These are phyloP conservation scores for Aspergillus candidus DNA, from an alignment of 2,329 filamentous ascomycete genomes.

Conservation along the genomic window DNA sequence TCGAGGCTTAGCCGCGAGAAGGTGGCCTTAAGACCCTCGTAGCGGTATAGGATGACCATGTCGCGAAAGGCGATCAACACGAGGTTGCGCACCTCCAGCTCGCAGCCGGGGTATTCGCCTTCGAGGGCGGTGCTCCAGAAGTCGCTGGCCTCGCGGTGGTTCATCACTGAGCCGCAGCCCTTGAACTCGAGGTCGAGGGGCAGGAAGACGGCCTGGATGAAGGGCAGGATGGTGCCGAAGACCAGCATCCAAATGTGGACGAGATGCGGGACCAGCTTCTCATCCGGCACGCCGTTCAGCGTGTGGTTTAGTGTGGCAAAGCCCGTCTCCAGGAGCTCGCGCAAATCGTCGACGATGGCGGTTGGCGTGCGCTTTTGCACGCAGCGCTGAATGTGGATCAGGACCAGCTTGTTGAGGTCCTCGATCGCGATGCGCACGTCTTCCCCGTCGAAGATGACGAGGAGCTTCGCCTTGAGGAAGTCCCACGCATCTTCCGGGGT, in stretches of 20 bases:
- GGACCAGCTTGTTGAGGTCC: constrained; percentile 59
- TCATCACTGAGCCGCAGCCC: constrained; percentile 74
- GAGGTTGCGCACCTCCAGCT: constrained; percentile 80
- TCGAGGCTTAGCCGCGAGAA: constrained; percentile 87
- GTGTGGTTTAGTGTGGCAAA: constrained; percentile 83
- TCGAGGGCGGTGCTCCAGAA: constrained; percentile 76
- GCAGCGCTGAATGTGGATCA: constrained; percentile 57
- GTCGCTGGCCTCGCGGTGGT: constrained; percentile 69
- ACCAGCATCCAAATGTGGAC: constrained; percentile 94
- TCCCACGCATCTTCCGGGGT: constrained; percentile 62
- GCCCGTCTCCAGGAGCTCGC: constrained; percentile 61
- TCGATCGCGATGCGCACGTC: constrained; percentile 59
- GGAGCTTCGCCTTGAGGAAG: constrained; percentile 56
- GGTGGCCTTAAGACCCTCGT: constrained; percentile 80
- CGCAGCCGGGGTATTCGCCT: constrained; percentile 43
- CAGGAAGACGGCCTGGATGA: constrained; percentile 90
- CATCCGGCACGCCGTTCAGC: constrained; percentile 70
- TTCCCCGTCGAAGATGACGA: constrained; percentile 61
- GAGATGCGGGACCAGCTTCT: constrained; percentile 79
- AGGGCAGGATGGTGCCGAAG: constrained; percentile 83
- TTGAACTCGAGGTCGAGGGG: constrained; percentile 91
- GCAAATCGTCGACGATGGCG: constrained; percentile 56
- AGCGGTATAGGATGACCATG: constrained; percentile 77
- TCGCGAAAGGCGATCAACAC: constrained; percentile 86
- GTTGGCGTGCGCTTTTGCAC: constrained; percentile 55